Conservation (phyloP, 148 eudicot genomes). For the Nepenthes gracilis region DNA sequence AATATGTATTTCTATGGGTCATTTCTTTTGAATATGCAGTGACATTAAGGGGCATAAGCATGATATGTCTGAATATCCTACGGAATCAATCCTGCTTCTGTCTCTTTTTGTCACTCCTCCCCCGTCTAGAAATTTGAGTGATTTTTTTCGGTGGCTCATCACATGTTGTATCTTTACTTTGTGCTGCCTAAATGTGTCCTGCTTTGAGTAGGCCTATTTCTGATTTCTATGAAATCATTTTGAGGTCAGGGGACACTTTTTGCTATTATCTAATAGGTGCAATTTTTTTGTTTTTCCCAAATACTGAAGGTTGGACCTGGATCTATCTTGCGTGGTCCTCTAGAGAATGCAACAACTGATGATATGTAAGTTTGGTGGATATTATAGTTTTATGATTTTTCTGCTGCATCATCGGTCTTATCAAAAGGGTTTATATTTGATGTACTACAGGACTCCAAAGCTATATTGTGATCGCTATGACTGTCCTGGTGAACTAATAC, state of each 20-base stretch:
- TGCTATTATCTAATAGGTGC: neutral
- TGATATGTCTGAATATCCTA: too few species aligned
- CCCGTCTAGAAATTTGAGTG: too few species aligned
- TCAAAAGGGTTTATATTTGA: constrained; percentile 5
- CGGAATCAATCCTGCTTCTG: too few species aligned
- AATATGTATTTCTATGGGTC: too few species aligned
- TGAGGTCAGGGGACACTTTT: neutral
- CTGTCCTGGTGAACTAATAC: constrained; percentile 79
- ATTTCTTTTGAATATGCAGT: too few species aligned
- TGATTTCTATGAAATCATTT: neutral
- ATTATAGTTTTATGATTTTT: constrained; percentile 2
- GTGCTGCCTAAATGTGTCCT: too few species aligned
- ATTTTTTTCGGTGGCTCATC: too few species aligned
- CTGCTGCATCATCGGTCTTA: neutral
- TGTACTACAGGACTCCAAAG: constrained; percentile 47
- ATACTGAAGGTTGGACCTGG: constrained; percentile 80
- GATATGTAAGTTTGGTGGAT: constrained; percentile 48
- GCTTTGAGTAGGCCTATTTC: too few species aligned
- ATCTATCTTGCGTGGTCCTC: constrained; percentile 75
- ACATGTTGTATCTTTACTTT: too few species aligned
- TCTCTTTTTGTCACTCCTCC: too few species aligned
- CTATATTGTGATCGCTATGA: constrained; percentile 66
- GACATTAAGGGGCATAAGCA: too few species aligned
- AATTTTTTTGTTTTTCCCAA: constrained; percentile 6
- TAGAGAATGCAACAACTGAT: constrained; percentile 42